These are phyloP conservation scores for Claviceps paspali DNA, from an alignment of 2,329 filamentous ascomycete species.

Conservation along the genomic window DNA sequence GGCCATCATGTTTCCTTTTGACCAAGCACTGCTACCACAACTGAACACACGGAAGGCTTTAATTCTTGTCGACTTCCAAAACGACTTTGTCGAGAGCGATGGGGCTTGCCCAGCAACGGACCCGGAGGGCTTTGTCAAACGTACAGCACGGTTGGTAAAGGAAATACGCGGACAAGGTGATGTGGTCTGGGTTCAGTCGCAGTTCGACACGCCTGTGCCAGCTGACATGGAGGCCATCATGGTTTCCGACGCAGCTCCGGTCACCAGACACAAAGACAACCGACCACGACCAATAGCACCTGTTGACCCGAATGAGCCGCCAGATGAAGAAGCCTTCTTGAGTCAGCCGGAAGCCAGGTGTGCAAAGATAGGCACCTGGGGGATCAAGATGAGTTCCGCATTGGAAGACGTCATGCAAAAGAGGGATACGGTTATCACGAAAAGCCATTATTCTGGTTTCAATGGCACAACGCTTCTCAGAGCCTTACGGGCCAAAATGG, in stretches of 20 bases:
- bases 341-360: slow-evolving; percentile 26
- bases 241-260: slow-evolving; percentile 20
- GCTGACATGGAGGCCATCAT: slow-evolving; percentile 38
- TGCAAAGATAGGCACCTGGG: slow-evolving; percentile 28
- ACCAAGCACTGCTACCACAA: slow-evolving; percentile 37
- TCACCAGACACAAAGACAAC: slow-evolving; percentile 5
- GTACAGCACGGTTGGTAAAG: slow-evolving; percentile 48
- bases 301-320: slow-evolving; percentile 1
- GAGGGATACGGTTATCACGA: slow-evolving; percentile 40
- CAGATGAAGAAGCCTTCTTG: slow-evolving; percentile 30
- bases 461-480: slow-evolving; percentile 57
- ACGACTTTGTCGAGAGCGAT: slow-evolving; percentile 62
- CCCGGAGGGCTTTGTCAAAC: slow-evolving; percentile 50
- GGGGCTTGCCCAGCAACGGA: slow-evolving; percentile 52
- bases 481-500: slow-evolving; percentile 66
- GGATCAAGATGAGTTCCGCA: slow-evolving; percentile 27
- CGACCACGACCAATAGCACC: slow-evolving; percentile 5
- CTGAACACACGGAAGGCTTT: slow-evolving; percentile 53
- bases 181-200: slow-evolving; percentile 74
- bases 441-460: slow-evolving; percentile 82
- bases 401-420: slow-evolving; percentile 29
- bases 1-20: slow-evolving; percentile 37
- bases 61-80: slow-evolving; percentile 74
- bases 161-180: slow-evolving; percentile 57
- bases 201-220: slow-evolving; percentile 49